Conservation (phyloP, 306 rosid genomes). For the Elaeagnus macrophylla region DNA sequence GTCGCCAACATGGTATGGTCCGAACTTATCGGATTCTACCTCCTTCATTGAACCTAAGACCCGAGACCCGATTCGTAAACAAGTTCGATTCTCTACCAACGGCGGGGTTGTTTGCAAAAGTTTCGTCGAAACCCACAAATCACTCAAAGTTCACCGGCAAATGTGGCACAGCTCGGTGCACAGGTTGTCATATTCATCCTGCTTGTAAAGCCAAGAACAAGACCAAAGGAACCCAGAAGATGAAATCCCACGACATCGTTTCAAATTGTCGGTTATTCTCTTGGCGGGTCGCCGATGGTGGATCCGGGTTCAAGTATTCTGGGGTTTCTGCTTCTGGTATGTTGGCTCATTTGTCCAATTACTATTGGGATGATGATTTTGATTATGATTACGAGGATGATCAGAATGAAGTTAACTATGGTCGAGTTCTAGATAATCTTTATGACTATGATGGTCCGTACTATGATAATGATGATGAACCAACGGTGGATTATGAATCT, state of each 20-base stretch:
- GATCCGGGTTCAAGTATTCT: conserved; percentile 1
- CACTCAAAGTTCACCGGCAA: conserved; percentile 84
- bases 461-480: conserved; percentile 1
- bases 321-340: conserved; percentile 31
- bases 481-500: not conserved
- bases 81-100: conserved; percentile 38
- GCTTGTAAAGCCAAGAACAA: conserved; percentile 49
- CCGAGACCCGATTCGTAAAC: conserved; percentile 24
- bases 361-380: not conserved
- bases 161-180: conserved; percentile 34
- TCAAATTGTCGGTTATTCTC: conserved; percentile 20
- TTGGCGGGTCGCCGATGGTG: conserved; percentile 26
- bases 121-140: conserved; percentile 57
- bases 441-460: not conserved
- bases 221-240: conserved; percentile 49
- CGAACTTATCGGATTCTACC: conserved; percentile 47
- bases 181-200: conserved; percentile 44
- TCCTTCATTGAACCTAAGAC: conserved; percentile 30
- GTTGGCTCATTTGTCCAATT: conserved; percentile 24
- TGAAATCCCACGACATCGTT: conserved; percentile 16
- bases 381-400: conserved; percentile 8
- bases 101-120: conserved; percentile 52
- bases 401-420: too few relatives aligned
- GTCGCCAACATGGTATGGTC: conserved; percentile 81
- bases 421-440: too few relatives aligned